These are phyloP conservation scores for Polyporus arcularius DNA, from an alignment of 768 basidiomycete species.

Conservation along the genomic window DNA sequence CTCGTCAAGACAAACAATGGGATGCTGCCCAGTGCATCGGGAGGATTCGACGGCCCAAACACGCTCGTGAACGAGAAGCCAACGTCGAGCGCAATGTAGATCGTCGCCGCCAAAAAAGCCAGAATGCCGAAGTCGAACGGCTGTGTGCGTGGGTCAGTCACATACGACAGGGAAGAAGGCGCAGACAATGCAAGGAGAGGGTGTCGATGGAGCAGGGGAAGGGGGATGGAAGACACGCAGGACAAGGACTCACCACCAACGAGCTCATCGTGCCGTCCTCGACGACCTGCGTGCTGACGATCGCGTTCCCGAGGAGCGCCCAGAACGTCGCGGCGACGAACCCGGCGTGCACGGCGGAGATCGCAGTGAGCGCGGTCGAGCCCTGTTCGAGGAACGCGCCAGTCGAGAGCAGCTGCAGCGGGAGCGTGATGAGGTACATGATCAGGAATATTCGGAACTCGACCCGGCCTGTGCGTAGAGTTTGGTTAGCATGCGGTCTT, in stretches of 20 bases:
- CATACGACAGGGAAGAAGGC: too few relatives aligned
- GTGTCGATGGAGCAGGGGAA: too few relatives aligned
- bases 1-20: conserved; percentile 80
- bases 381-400: conserved; percentile 82
- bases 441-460: conserved; percentile 70
- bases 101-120: conserved; percentile 68
- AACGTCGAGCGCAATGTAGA: conserved; percentile 85
- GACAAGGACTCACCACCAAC: conserved; percentile 51
- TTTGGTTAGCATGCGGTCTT: too few relatives aligned
- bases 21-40: conserved; percentile 58
- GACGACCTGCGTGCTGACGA: conserved; percentile 86
- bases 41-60: conserved; percentile 62
- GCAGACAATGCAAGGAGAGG: too few relatives aligned
- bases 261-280: conserved; percentile 85
- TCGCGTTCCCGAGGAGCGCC: conserved; percentile 71
- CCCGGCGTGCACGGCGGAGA: conserved; percentile 82
- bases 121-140: conserved; percentile 60
- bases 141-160: conserved; percentile 35
- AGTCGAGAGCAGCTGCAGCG: conserved; percentile 79
- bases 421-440: conserved; percentile 70
- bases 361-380: conserved; percentile 60
- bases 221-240: too few relatives aligned
- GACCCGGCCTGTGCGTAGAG: conserved; percentile 49
- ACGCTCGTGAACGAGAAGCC: conserved; percentile 64
- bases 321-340: conserved; percentile 78